Base-by-base conservation (phyloP, 331 rosid genomes). In the Erythrophleum ivorense region DNA sequence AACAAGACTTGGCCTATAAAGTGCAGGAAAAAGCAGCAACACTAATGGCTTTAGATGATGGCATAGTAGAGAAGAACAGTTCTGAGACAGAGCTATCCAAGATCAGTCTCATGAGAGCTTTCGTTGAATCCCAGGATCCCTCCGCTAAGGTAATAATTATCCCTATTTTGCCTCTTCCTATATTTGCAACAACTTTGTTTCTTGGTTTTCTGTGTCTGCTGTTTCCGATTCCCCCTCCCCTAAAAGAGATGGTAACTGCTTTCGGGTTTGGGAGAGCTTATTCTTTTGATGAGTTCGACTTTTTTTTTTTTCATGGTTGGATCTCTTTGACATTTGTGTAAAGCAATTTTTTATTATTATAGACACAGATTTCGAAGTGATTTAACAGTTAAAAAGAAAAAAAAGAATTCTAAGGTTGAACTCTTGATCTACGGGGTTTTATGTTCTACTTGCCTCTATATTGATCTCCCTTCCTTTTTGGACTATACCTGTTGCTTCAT, bases 111-210 rank as follows among this genome's bases (percentile, higher is more conserved):
- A 86, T 91, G 92, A 84, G 94, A 87, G 80, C 78, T 71, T 52
- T 69, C 18, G 92, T 89, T 55, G 91, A 89, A 78, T 55, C 16
- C 46, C 82, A 84, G 9, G 92, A 91, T 79, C 90, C 91, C 77
- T 85, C 89, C 59, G 78, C 90, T 48, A 83, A 87, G 90, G 94
- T 87, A 55, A 52, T 38, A 5, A 0, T 40, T 66, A 2, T 14
- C 31, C 9, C 59, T 15, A 34, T 36, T 8, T n/a, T 34, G 40
- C 31, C 12, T 49, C 64, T 34, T 9, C 38, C 49, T 38, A 16
- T 10, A 11, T 66, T 79, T 66, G n/a, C n/a, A 1, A 11, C 19
- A 14, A 4, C 5, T 64, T 36, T 15, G 43, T 34, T 63, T 7
- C 45, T 64, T 64, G 68, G 34, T 31, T 33, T 62, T 62, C 43